Evolutionary conservation across 2,329 filamentous ascomycete genomes (phyloP), one percentile per base, ranked within the genome.

Genomic region (Fusarium sp.): DNA sequence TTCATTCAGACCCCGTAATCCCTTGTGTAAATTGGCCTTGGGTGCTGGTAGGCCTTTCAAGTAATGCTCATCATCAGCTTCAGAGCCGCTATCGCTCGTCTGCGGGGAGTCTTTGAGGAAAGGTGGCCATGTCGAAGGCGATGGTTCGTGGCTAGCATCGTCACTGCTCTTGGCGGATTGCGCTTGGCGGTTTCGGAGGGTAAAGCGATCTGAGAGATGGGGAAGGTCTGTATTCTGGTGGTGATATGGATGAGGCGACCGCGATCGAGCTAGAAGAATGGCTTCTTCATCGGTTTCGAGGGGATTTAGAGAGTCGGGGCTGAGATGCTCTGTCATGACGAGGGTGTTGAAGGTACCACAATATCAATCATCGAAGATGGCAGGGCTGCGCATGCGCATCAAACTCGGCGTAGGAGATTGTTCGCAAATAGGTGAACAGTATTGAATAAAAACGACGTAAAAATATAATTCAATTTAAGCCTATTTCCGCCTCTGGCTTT

Each of bases 61-160:
- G 71, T 95, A 90, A 67, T 94, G 92, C 78, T 98, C 95, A 80
- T 98, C 95, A 74, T 97, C 95, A 39, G 95, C 95, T 77, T 98
- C 95, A 19, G 94, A 97, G 23, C 95, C 95, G 77, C 94, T 97
- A 71, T 97, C 94, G 77, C 93, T 97, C 13, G 87, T 87, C 3
- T 88, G 85, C 2, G 85, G 83, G 6, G 87, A 87, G 51, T 87
- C 84, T 67, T 82, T 84, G 59, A 81, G 77, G 65, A 82, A 79
- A 44, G 73, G 69, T n/a, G 72, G 63, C 48, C 61, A 72, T n/a
- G 57, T 53, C 23, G 72, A 70, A 9, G 71, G 70, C 30, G 76
- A 75, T n/a, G 62, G 57, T 27, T 64, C 66, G 51, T 60, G 65
- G 55, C 61, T 55, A 56, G 64, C 70, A 61, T 65, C 58, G 66